phyloP scores from a whole-genome alignment of 2,329 filamentous ascomycete genomes.

The Akanthomyces uredinophilus region DNA sequence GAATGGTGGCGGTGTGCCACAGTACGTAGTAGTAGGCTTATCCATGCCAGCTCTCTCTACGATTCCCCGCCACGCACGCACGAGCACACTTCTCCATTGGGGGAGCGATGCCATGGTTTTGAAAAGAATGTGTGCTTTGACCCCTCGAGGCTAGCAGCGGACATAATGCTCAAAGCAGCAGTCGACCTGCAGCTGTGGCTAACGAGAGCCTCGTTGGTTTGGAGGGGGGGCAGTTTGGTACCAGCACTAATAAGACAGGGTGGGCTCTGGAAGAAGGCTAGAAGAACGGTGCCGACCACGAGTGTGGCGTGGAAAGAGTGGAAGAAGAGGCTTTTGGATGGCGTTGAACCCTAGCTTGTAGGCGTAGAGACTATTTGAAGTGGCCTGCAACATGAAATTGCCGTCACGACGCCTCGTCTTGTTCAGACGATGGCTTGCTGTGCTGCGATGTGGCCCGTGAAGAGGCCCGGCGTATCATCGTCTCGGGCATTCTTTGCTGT shows the following conservation, averaged over 20 bases:
- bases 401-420: background rate
- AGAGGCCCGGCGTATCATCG: background rate
- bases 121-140: constrained; percentile 7
- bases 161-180: constrained; percentile 1
- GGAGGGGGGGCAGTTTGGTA: background rate
- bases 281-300: background rate
- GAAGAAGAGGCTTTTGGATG: background rate
- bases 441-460: background rate
- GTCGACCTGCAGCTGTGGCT: background rate
- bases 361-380: background rate
- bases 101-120: background rate
- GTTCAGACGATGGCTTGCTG: background rate
- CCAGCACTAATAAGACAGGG: background rate
- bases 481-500: too few relatives aligned
- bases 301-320: constrained; percentile 1
- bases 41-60: background rate
- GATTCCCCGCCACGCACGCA: background rate
- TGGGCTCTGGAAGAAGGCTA: constrained; percentile 1
- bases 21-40: background rate
- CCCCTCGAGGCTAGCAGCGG: constrained; percentile 2
- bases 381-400: background rate
- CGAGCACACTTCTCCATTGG: background rate
- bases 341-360: background rate
- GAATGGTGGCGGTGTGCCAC: background rate
- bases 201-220: background rate